A percentile compares a stretch with the other conserved stretches of the same genome.
Conservation (phyloP, 768 basidiomycete genomes). For the Leccinum olivaceopallidum region DNA sequence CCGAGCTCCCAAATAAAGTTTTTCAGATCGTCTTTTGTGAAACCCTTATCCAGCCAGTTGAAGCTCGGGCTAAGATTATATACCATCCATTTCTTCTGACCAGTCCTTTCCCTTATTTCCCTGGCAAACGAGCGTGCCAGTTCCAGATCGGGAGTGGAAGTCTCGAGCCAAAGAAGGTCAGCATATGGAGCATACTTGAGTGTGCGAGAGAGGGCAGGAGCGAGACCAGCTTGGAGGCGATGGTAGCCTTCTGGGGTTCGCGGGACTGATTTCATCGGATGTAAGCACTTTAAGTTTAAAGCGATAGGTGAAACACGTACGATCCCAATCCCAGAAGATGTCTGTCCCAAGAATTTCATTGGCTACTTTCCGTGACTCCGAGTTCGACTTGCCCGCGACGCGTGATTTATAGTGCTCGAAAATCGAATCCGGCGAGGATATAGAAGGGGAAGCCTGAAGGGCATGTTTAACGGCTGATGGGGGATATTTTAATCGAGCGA, state of each 20-base stretch:
- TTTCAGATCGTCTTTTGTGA: conserved; percentile 73
- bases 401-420: conserved; percentile 59
- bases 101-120: conserved; percentile 68
- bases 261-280: conserved; percentile 52
- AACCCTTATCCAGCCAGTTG: conserved; percentile 88
- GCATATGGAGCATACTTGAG: conserved; percentile 82
- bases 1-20: conserved; percentile 89
- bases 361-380: conserved; percentile 72
- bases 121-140: conserved; percentile 79
- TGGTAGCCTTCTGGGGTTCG: conserved; percentile 92
- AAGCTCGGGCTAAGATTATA: conserved; percentile 95
- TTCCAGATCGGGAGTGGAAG: conserved; percentile 80
- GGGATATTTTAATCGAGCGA: conserved; percentile 1
- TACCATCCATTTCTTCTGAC: conserved; percentile 72
- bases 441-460: conserved; percentile 19
- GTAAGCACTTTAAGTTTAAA: neutral
- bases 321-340: conserved; percentile 89
- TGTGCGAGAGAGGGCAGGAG: conserved; percentile 79
- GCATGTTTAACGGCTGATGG: conserved; percentile 26
- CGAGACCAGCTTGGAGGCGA: conserved; percentile 79
- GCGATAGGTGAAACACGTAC: conserved; percentile 43
- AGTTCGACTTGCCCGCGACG: conserved; percentile 65
- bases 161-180: conserved; percentile 92
- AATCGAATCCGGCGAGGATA: conserved; percentile 40
- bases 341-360: conserved; percentile 59